phyloP scores from a whole-genome alignment of 225 moss, liverwort and hornwort species.

The Asterella californica region DNA sequence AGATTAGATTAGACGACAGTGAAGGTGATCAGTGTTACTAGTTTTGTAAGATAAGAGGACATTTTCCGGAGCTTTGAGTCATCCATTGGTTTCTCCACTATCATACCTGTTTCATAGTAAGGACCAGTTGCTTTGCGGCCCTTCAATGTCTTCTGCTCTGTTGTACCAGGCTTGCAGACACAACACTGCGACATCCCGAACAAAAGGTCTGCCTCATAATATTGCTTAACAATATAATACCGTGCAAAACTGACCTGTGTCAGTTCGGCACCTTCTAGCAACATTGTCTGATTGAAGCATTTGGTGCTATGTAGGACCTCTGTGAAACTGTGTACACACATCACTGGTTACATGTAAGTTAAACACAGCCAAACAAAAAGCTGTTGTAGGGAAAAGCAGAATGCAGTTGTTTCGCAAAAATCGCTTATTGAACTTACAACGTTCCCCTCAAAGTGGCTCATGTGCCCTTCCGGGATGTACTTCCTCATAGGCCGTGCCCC shows the following conservation, averaged over 20 bases:
- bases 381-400: too few species aligned
- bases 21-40: not conserved
- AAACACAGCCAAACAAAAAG: too few species aligned
- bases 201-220: not conserved
- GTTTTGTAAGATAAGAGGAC: not conserved
- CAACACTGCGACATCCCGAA: constrained; percentile 28
- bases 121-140: constrained; percentile 37
- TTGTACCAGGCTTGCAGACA: constrained; percentile 34
- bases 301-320: not conserved
- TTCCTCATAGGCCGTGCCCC: constrained; percentile 11
- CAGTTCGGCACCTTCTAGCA: not conserved
- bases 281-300: not conserved
- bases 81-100: not conserved
- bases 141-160: constrained; percentile 22
- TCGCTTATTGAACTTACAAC: constrained; percentile 17
- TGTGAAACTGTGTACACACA: not conserved
- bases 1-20: not conserved
- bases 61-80: not conserved
- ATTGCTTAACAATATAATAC: not conserved
- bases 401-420: too few species aligned
- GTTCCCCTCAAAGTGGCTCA: constrained; percentile 38
- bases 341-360: too few species aligned
- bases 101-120: constrained; percentile 38
- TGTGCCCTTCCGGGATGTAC: constrained; percentile 33
- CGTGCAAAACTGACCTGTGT: not conserved